Conservation (phyloP, 23 red algal genomes). For the Gracilaria domingensis region DNA sequence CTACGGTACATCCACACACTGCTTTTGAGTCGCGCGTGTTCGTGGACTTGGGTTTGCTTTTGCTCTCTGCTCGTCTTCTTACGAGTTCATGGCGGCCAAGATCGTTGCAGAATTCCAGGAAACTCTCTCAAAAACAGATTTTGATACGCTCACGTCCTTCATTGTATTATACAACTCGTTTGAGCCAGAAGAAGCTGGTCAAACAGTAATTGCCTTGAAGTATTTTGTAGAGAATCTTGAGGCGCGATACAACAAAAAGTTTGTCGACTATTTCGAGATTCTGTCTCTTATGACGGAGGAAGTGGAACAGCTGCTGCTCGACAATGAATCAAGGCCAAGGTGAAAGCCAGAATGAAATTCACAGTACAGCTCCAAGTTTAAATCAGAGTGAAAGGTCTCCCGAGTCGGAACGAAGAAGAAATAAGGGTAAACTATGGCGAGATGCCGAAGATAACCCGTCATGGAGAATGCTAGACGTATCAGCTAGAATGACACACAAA, state of each 20-base stretch:
- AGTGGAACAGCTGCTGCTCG: conserved; percentile 3
- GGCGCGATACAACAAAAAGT: conserved; percentile 9
- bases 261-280: conserved; percentile 9
- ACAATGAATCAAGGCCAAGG: conserved; percentile 8
- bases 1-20: too few species aligned
- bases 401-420: conserved; percentile 23
- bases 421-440: conserved; percentile 12
- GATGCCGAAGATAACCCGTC: not conserved
- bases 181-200: not conserved
- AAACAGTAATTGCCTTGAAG: not conserved
- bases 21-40: too few species aligned
- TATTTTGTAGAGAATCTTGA: conserved; percentile 36
- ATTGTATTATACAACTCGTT: conserved; percentile 23
- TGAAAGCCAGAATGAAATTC: too few species aligned
- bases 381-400: conserved; percentile 7
- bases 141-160: conserved; percentile 17
- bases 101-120: not conserved
- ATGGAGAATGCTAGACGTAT: not conserved
- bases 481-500: not conserved
- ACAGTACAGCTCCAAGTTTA: too few species aligned
- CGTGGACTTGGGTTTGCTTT: too few species aligned
- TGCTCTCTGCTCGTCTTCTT: too few species aligned
- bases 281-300: not conserved
- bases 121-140: conserved; percentile 8
- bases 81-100: conserved; percentile 10